Conservation (phyloP, 805 yeast genomes). For the Saccharomycopsis sp. region DNA sequence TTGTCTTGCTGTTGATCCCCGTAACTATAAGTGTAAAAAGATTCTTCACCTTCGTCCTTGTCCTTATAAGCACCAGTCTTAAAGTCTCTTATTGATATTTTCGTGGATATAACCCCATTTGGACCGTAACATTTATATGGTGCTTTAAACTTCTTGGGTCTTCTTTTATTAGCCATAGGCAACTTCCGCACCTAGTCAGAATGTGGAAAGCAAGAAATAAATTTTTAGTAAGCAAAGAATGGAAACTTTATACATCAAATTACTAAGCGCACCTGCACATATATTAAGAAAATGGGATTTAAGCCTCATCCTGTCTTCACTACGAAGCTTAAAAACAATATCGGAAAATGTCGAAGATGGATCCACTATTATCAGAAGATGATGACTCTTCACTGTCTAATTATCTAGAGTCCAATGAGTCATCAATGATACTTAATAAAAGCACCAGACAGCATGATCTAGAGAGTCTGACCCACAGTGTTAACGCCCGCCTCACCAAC, state of each 20-base stretch:
- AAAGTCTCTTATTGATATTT: constrained; percentile 13
- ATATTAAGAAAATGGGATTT: too few relatives aligned
- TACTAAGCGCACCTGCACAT: too few relatives aligned
- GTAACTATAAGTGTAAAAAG: constrained; percentile 16
- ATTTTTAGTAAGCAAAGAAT: too few relatives aligned
- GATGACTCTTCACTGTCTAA: constrained; percentile 18
- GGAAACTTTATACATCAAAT: too few relatives aligned
- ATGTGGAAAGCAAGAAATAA: too few relatives aligned
- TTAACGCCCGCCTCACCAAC: neutral
- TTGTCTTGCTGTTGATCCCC: constrained; percentile 15
- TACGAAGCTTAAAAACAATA: too few relatives aligned
- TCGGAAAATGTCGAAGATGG: neutral
- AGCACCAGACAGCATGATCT: too few relatives aligned
- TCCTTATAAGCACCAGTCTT: constrained; percentile 5
- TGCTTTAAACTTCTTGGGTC: constrained; percentile 77
- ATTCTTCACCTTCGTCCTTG: constrained; percentile 18
- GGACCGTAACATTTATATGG: constrained; percentile 72
- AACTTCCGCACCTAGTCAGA: too few relatives aligned
- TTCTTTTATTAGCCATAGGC: constrained; percentile 86
- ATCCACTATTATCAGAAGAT: constrained; percentile 14
- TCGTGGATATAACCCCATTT: constrained; percentile 17
- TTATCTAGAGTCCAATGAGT: constrained; percentile 13
- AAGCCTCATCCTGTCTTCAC: too few relatives aligned
- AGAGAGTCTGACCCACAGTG: neutral
- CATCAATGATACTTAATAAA: constrained; percentile 2